These are phyloP conservation scores for Monosporascus sp. DNA, from an alignment of 2,329 filamentous ascomycete species.

Conservation along the genomic window DNA sequence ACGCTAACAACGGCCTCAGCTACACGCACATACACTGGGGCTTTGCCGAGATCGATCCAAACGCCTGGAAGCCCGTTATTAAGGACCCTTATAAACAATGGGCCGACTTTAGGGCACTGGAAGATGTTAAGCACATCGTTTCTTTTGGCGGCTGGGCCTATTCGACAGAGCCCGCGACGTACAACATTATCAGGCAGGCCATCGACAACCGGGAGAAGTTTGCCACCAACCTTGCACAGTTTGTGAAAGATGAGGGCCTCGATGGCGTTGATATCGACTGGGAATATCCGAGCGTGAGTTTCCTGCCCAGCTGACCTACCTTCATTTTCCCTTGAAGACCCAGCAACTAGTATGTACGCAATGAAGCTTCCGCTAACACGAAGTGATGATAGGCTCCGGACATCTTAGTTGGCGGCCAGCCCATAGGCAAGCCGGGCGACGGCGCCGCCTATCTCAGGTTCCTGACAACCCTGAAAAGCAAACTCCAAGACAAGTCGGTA, in stretches of 20 bases:
- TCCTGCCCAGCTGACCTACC: background rate
- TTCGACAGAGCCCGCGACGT: slow-evolving; percentile 9
- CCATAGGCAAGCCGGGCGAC: slow-evolving; percentile 6
- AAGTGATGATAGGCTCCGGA: slow-evolving; percentile 6
- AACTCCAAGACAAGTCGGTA: slow-evolving; percentile 1
- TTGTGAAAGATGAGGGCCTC: slow-evolving; percentile 17
- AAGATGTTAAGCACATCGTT: slow-evolving; percentile 11
- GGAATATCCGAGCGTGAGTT: slow-evolving; percentile 27
- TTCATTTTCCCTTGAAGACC: no score
- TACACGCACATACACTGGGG: background rate
- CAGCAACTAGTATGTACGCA: no score
- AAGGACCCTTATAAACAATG: slow-evolving; percentile 8
- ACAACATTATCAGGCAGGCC: slow-evolving; percentile 11
- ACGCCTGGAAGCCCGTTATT: background rate
- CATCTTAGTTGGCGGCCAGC: slow-evolving; percentile 11
- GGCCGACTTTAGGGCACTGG: slow-evolving; percentile 10
- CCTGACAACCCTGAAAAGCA: slow-evolving; percentile 3
- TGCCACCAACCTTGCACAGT: slow-evolving; percentile 15
- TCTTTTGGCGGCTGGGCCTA: slow-evolving; percentile 17
- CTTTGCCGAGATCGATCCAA: slow-evolving; percentile 1
- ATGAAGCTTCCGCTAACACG: background rate
- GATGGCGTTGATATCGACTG: slow-evolving; percentile 33
- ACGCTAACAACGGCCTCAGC: background rate
- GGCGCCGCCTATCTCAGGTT: slow-evolving; percentile 11
- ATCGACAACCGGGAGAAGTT: slow-evolving; percentile 8